phyloP scores from a whole-genome alignment of 2,329 filamentous ascomycete genomes.

The Colletotrichum lini region DNA sequence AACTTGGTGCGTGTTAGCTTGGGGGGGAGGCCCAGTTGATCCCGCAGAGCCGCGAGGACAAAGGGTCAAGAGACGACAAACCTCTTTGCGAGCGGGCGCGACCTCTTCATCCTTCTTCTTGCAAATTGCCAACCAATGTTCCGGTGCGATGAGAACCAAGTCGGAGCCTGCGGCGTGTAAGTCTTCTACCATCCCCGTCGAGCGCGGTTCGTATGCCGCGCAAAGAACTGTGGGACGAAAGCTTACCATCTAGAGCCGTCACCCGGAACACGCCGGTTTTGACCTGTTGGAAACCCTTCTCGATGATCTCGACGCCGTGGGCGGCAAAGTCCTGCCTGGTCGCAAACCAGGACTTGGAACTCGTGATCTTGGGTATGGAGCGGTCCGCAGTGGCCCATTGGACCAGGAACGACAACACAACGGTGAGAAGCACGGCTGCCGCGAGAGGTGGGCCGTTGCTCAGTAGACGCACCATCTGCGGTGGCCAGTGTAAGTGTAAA shows the following conservation, averaged over 20 bases:
- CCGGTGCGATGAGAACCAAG: slow-evolving; percentile 27
- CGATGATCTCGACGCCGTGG: slow-evolving; percentile 37
- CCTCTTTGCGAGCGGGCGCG: slow-evolving; percentile 29
- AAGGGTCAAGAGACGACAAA: not conserved
- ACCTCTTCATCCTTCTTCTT: slow-evolving; percentile 39
- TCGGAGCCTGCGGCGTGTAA: slow-evolving; percentile 22
- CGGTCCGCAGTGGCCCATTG: not conserved
- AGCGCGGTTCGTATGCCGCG: not conserved
- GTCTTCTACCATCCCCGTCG: not conserved
- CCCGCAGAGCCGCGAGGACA: not conserved
- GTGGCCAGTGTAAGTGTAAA: slow-evolving; percentile 15
- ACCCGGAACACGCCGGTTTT: slow-evolving; percentile 32
- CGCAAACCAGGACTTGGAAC: slow-evolving; percentile 34
- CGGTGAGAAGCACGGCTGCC: not conserved
- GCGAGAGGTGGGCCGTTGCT: not conserved
- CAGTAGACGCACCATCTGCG: slow-evolving; percentile 2
- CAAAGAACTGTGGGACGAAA: too few relatives aligned
- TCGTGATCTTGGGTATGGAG: slow-evolving; percentile 24
- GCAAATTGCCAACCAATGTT: slow-evolving; percentile 31
- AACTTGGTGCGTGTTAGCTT: slow-evolving; percentile 24
- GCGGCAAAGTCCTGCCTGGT: slow-evolving; percentile 27
- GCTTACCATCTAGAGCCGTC: slow-evolving; percentile 31
- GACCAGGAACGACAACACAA: not conserved
- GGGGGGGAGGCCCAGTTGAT: too few relatives aligned
- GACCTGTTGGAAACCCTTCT: slow-evolving; percentile 26